Base-by-base conservation (phyloP, 768 basidiomycete genomes). In the Kwoniella botswanensis region DNA sequence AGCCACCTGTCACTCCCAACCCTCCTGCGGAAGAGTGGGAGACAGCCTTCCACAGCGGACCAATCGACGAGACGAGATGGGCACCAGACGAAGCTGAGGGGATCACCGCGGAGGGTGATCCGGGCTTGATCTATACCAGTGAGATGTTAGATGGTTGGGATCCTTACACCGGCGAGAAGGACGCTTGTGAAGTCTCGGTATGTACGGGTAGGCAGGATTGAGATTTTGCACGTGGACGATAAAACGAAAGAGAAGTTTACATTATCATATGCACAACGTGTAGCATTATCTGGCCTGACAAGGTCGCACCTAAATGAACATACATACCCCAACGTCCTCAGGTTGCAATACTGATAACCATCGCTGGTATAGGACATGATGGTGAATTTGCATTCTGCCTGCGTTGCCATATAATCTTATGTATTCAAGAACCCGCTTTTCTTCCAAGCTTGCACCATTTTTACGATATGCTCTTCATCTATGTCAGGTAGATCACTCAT, bases 361-460 rank as follows among this genome's bases (percentile, higher is more conserved):
- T 17, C 53, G 35, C 1, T 41, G 13, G n/a, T 54, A 24, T 43
- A 3, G 18, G 24, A 35, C 26, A 10, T 1, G 7, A 35, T 35
- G 35, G 35, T 35, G 35, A 35, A 35, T 6, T 7, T 35, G 35
- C 35, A 35, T 35, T 1, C 35, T 7, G 35, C 35, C 6, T 35
- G 35, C 35, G 35, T 35, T 35, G 35, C 35, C 35, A 7, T 35
- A 35, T 6, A 35, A 35, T 35, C 35, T 35, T 35, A 35, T 35
- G 35, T 35, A 35, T 35, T 35, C 53, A 80, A 41, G 72, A 87
- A 87, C 11, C 84, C 84, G 1, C 80, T 82, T 41, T 82, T 74
- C 22, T 80, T 78, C 87, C 87, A 87, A 10, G 81, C 75, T 2
- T 55, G 67, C 0, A 87, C 84, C 86, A 86, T 87, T 66, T 84